phyloP scores from a whole-genome alignment of 805 yeast genomes.

The Hanseniaspora meyeri region DNA sequence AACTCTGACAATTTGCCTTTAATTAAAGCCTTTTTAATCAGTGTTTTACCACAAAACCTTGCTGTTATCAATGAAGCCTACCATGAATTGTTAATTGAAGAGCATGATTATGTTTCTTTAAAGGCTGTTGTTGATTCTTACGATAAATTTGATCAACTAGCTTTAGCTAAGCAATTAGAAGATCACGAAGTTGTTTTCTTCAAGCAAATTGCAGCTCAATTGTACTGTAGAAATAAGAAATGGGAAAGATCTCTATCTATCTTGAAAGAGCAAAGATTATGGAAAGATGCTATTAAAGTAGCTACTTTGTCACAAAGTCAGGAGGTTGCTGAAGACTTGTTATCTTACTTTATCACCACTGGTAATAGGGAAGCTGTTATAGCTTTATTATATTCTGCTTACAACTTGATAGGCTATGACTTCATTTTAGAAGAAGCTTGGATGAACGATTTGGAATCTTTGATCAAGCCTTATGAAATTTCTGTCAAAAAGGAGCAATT shows the following conservation, averaged over 20 bases:
- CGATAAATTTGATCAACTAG: conserved; percentile 85
- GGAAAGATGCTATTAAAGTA: conserved; percentile 89
- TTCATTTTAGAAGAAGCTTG: conserved; percentile 81
- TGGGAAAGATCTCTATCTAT: conserved; percentile 81
- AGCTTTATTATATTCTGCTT: conserved; percentile 77
- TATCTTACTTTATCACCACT: conserved; percentile 87
- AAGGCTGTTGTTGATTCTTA: conserved; percentile 76
- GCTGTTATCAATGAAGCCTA: conserved; percentile 88
- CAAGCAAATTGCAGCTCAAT: conserved; percentile 89
- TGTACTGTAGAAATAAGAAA: conserved; percentile 88
- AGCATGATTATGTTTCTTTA: conserved; percentile 86
- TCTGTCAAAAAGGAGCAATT: conserved; percentile 72
- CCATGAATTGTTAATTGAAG: conserved; percentile 90
- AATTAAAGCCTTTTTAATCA: conserved; percentile 86
- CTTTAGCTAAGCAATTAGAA: conserved; percentile 84
- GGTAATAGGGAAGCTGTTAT: conserved; percentile 93
- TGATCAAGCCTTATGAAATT: conserved; percentile 83
- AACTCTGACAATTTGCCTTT: conserved; percentile 92
- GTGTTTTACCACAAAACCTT: conserved; percentile 81
- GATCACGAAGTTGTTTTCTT: conserved; percentile 82
- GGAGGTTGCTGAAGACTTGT: conserved; percentile 76
- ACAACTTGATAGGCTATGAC: conserved; percentile 67
- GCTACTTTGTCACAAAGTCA: conserved; percentile 69
- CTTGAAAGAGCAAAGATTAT: conserved; percentile 80
- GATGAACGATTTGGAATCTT: conserved; percentile 74